A percentile compares a stretch with the other conserved stretches of the same genome.
These are phyloP conservation scores for Obelidium mucronatum DNA, from an alignment of 192 early-diverging fungal genomes.

Conservation along the genomic window DNA sequence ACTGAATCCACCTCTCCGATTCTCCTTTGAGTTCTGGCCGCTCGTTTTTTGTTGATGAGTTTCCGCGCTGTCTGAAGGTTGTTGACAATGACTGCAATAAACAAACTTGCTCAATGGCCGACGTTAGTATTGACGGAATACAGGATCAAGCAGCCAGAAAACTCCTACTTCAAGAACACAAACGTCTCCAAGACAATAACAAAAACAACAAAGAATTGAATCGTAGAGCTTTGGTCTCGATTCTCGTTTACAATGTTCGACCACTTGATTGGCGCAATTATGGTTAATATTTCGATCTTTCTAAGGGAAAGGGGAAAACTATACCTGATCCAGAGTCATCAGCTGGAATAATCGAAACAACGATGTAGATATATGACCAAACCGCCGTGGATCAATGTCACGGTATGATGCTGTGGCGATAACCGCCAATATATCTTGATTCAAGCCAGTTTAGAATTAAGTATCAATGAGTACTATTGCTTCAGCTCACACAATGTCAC, in stretches of 20 bases:
- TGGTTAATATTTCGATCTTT: not conserved
- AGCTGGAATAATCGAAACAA: slow-evolving; percentile 46
- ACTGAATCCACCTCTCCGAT: slow-evolving; percentile 8
- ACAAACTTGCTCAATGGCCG: slow-evolving; percentile 32
- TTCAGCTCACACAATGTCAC: slow-evolving; percentile 43
- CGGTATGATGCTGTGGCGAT: slow-evolving; percentile 38
- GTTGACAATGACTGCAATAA: slow-evolving; percentile 56
- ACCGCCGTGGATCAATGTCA: slow-evolving; percentile 44
- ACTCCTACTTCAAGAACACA: slow-evolving; percentile 48
- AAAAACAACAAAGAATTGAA: slow-evolving; percentile 40
- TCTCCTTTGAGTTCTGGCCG: not conserved
- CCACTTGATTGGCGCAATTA: slow-evolving; percentile 26
- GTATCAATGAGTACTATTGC: not conserved
- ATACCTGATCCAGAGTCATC: slow-evolving; percentile 39
- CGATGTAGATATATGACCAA: slow-evolving; percentile 36
- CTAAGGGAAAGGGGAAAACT: not conserved
- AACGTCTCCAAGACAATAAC: slow-evolving; percentile 50
- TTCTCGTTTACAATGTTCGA: slow-evolving; percentile 46
- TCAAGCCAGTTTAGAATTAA: not conserved
- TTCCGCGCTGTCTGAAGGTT: slow-evolving; percentile 45
- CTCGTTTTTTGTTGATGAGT: slow-evolving; percentile 5
- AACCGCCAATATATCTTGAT: slow-evolving; percentile 49
- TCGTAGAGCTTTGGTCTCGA: slow-evolving; percentile 30
- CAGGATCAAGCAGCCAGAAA: not conserved
- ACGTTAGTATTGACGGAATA: not conserved